Conservation (phyloP, 768 basidiomycete genomes). For the Lanmaoa pseudosensibilis region DNA sequence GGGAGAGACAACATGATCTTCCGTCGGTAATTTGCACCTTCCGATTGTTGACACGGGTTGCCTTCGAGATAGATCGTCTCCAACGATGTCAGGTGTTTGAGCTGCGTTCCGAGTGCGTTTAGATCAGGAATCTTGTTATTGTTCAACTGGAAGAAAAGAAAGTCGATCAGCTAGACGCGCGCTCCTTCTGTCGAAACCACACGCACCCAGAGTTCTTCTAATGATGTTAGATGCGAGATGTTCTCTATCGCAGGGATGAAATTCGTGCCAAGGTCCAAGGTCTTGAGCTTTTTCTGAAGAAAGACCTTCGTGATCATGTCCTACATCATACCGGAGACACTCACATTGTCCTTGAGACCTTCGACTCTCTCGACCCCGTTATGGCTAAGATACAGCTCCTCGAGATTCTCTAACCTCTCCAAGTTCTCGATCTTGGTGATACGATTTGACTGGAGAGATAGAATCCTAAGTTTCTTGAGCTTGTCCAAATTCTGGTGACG, state of each 20-base stretch:
- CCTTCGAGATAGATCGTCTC: conserved; percentile 93
- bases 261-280: conserved; percentile 87
- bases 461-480: conserved; percentile 73
- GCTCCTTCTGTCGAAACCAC: not conserved
- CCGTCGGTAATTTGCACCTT: conserved; percentile 77
- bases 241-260: conserved; percentile 79
- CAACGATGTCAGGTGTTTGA: conserved; percentile 58
- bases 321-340: conserved; percentile 20
- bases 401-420: conserved; percentile 67
- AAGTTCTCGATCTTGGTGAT: conserved; percentile 86
- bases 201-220: conserved; percentile 95
- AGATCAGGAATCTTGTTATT: conserved; percentile 82
- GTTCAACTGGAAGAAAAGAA: conserved; percentile 60
- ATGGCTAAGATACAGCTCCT: conserved; percentile 92
- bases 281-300: conserved; percentile 63
- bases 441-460: conserved; percentile 93
- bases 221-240: conserved; percentile 64
- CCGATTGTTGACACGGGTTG: conserved; percentile 85
- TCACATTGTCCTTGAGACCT: conserved; percentile 81
- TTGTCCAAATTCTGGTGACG: conserved; percentile 59
- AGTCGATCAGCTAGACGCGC: not conserved
- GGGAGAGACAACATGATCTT: conserved; percentile 89
- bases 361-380: conserved; percentile 86
- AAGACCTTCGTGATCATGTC: not conserved
- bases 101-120: conserved; percentile 62